A percentile compares a stretch with the other conserved stretches of the same genome.
phyloP scores from a whole-genome alignment of 805 yeast genomes.

The Dipodascopsis tothii region DNA sequence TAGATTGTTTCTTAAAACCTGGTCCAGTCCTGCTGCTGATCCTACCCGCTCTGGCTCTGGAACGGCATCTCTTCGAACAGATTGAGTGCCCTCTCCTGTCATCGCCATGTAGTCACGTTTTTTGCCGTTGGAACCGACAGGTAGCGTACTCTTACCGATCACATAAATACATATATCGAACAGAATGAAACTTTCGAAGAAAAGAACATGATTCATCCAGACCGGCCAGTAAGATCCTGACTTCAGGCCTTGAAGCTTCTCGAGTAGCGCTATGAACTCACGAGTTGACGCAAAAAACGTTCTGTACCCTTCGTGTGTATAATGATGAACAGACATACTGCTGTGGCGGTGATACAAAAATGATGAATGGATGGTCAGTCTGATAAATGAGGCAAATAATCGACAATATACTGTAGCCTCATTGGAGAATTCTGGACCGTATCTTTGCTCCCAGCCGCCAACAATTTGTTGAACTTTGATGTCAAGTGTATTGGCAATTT shows the following conservation, averaged over 20 bases:
- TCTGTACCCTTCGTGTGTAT: conserved; percentile 1
- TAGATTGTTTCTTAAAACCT: too few species aligned
- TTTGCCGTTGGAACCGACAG: background rate
- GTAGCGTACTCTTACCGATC: background rate
- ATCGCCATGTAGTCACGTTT: too few species aligned
- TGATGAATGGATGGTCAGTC: conserved; percentile 2
- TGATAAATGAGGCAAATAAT: conserved; percentile 2
- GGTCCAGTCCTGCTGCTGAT: too few species aligned
- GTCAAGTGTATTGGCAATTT: conserved; percentile 7
- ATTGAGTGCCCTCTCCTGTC: too few species aligned
- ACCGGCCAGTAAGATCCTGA: conserved; percentile 7
- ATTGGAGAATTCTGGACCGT: background rate
- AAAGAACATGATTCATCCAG: conserved; percentile 9
- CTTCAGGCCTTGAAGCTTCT: conserved; percentile 2
- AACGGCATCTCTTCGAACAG: too few species aligned
- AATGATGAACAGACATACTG: background rate
- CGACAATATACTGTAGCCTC: too few species aligned
- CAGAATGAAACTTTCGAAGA: conserved; percentile 5
- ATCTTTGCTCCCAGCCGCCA: background rate
- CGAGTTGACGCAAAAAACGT: conserved; percentile 7
- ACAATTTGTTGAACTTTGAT: conserved; percentile 1
- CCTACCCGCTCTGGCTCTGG: too few species aligned
- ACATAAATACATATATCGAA: conserved; percentile 7
- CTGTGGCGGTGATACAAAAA: conserved; percentile 7
- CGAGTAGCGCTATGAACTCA: conserved; percentile 1